Base-by-base conservation (phyloP, 2,329 filamentous ascomycete genomes). In the Triangularia setosa region DNA sequence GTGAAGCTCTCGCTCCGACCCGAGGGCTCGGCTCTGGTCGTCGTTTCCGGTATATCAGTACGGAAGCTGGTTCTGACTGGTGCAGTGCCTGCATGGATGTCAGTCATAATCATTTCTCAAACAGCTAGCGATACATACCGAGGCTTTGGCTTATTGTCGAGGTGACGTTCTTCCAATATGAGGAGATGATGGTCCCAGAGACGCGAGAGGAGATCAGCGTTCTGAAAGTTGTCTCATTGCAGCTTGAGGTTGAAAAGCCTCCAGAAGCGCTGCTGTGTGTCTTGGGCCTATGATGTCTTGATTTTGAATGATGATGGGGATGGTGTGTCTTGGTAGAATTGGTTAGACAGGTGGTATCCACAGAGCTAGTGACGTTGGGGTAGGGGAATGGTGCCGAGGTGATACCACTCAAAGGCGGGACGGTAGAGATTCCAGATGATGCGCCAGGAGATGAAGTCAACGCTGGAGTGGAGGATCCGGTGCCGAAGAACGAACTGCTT, bases 181-280 rank as follows among this genome's bases (percentile, higher is more conserved):
- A 65, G 9, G 65, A 54, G 1, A 54, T n/a, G 16, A 30, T 40
- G 27, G n/a, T 57, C 23, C 48, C 33, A 27, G 62, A 61, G 4
- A 54, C 30, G 18, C 35, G 44, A 2, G 66, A 61, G 9, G 62
- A 44, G 11, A 56, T 56, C 14, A 68, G 54, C 2, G 71, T 72
- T 58, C 64, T 35, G 23, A 72, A 68, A 7, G 71, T 70, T 3
- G 69, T 70, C 48, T 71, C 67, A 58, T 66, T 66, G 60, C 69
- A 69, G 11, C 67, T 66, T 5, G n/a, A n/a, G n/a, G 61, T 54
- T 11, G 63, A 35, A n/a, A 63, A 65, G n/a, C 21, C 44, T 1
- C 53, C 52, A 8, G 62, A 59, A 12, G 52, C 24, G 21, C 25
- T 48, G 61, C 48, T 12, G 40, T 54, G 54, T 16, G 24, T 44